Evolutionary conservation across 371 early-diverging fungal genomes (phyloP).

Genomic region (Chytridium lagenaria): DNA sequence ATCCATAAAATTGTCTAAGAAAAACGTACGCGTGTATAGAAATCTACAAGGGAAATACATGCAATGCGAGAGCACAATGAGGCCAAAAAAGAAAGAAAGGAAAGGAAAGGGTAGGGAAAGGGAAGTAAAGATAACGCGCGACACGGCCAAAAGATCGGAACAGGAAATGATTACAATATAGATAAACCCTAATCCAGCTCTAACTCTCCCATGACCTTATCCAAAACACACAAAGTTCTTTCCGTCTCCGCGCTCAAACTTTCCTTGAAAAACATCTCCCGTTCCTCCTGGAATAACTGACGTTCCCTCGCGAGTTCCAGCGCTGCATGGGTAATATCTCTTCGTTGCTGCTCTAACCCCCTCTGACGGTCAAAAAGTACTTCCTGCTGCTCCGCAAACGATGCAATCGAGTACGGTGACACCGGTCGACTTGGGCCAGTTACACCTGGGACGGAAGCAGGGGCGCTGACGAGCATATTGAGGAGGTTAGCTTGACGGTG

Average conservation of each 20-base stretch:
- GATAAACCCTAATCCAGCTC: too few species aligned
- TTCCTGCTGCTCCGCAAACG: slow-evolving; percentile 13
- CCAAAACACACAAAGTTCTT: background rate
- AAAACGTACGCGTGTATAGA: too few species aligned
- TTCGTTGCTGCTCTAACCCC: background rate
- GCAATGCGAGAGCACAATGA: too few species aligned
- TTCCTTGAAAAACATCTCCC: background rate
- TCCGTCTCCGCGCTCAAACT: background rate
- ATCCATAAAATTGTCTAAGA: too few species aligned
- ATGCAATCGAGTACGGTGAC: background rate
- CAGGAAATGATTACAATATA: too few species aligned
- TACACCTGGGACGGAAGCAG: background rate
- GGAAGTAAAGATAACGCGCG: too few species aligned
- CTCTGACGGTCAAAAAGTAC: background rate
- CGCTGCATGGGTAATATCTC: slow-evolving; percentile 4
- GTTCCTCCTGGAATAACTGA: background rate
- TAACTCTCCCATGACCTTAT: background rate
- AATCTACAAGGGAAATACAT: too few species aligned
- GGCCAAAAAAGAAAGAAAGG: too few species aligned
- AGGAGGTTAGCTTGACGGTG: background rate
- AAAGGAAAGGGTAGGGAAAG: too few species aligned
- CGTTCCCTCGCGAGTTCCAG: slow-evolving; percentile 6
- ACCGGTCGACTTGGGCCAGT: background rate
- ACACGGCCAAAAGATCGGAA: too few species aligned
- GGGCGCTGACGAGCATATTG: slow-evolving; percentile 5